Evolutionary conservation across 306 rosid genomes (phyloP), one percentile per base, ranked within the genome.

Genomic region (Amphicarpaea edgeworthii): DNA sequence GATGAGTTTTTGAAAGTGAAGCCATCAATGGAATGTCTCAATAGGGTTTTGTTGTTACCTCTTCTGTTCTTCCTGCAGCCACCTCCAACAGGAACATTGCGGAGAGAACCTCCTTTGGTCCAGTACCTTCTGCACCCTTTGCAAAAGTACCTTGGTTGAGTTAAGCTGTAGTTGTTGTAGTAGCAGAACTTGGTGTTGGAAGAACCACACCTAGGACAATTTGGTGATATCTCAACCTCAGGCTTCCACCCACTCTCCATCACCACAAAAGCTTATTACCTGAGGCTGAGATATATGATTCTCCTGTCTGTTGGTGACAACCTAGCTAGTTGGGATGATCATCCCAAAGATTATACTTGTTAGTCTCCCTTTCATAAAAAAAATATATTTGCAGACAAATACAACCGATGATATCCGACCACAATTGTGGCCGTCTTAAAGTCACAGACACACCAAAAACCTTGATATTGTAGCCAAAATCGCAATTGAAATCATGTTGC

Each of bases 61-160:
- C 89, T 71, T 62, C 89, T 61, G 45, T 79, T 80, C 47, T 86
- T 86, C 57, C 87, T 80, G 81, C 83, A 86, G 3, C 89, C 89
- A 7, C 97, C 96, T 3, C 93, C 96, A 0, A 90, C 86, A 0
- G 97, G 97, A 1, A 92, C 93, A 34, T 92, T 85, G 6, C 96
- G 73, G 63, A 92, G 89, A 20, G 97, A 90, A 8, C 97, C 97
- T 4, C 97, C 97, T 82, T 88, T 92, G 21, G 97, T 92, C 96
- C 96, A 90, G 66, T 88, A 92, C 71, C 96, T 85, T 77, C 96
- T 87, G 64, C 93, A 92, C 23, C 90, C 89, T 59, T 88, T 92
- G 87, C 97, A 92, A 70, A 92, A 92, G 83, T 88, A 92, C 59
- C 97, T 64, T 6, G 97, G 97, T 63, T 92, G 96, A 14, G 97